A percentile compares a stretch with the other conserved stretches of the same genome.
These are phyloP conservation scores for Cyberlindnera bimundalis DNA, from an alignment of 805 yeast genomes.

Conservation along the genomic window DNA sequence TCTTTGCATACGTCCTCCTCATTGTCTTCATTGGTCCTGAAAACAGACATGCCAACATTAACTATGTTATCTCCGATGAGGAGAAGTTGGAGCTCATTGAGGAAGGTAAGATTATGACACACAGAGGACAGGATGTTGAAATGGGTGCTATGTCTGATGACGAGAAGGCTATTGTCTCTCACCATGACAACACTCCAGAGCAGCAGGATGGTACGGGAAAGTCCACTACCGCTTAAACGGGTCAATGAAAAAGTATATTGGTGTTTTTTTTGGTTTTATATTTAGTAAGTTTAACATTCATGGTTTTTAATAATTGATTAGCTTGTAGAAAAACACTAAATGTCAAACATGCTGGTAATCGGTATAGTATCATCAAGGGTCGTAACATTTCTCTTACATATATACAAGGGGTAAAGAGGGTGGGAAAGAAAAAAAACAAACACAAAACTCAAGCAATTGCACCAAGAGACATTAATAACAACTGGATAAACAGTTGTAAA, in stretches of 20 bases:
- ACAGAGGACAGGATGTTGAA: slow-evolving; percentile 18
- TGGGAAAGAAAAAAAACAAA: not conserved
- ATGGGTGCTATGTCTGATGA: slow-evolving; percentile 5
- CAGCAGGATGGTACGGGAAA: not conserved
- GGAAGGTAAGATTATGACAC: slow-evolving; percentile 25
- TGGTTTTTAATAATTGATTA: no score
- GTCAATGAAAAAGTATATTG: no score
- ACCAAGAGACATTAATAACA: slow-evolving; percentile 79
- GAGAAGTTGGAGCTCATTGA: slow-evolving; percentile 23
- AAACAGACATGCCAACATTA: slow-evolving; percentile 36
- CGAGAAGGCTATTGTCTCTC: slow-evolving; percentile 11
- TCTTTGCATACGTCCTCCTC: slow-evolving; percentile 48
- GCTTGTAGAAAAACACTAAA: no score
- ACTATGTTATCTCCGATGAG: slow-evolving; percentile 22
- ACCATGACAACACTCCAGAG: slow-evolving; percentile 1
- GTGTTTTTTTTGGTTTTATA: not conserved
- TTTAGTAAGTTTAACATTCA: no score
- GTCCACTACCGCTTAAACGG: no score
- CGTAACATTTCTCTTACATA: no score
- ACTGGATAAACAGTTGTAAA: slow-evolving; percentile 75
- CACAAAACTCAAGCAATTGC: slow-evolving; percentile 47
- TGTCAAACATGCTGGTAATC: no score
- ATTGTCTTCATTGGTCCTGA: slow-evolving; percentile 61
- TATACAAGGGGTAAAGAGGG: no score
- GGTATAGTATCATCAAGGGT: no score